Conservation (phyloP, 768 basidiomycete species). For the Leccinum sublutescens region DNA sequence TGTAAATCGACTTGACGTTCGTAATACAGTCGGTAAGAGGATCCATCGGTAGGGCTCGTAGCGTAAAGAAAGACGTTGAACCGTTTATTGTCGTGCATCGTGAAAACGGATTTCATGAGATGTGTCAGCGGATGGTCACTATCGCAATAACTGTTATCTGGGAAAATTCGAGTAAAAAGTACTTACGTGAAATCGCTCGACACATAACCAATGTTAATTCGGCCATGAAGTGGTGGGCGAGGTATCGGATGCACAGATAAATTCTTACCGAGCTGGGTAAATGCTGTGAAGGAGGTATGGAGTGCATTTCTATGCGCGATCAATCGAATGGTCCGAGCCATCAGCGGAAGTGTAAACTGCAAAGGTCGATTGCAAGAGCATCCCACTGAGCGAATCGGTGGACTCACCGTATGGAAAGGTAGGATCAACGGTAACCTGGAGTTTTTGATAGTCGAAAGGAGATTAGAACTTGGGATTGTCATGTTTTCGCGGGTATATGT, state of each 20-base stretch:
- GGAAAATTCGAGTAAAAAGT: neutral
- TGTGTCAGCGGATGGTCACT: constrained; percentile 54
- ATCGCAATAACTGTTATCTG: neutral
- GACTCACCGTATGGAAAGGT: constrained; percentile 48
- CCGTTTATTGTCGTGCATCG: constrained; percentile 38
- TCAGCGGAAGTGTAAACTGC: constrained; percentile 48
- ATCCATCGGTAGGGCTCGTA: constrained; percentile 46
- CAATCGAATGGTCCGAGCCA: constrained; percentile 40
- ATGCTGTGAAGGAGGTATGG: constrained; percentile 42
- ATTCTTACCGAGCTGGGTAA: constrained; percentile 31
- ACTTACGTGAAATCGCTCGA: constrained; percentile 47
- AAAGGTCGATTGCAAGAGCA: neutral
- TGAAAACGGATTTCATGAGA: constrained; percentile 51
- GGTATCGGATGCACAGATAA: constrained; percentile 40
- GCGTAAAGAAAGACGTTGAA: constrained; percentile 49
- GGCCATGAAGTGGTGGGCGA: constrained; percentile 38
- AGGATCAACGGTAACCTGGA: constrained; percentile 41
- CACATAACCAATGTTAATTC: constrained; percentile 48
- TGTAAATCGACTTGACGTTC: constrained; percentile 36
- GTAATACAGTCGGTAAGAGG: constrained; percentile 42
- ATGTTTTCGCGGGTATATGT: constrained; percentile 8
- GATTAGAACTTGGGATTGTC: constrained; percentile 17
- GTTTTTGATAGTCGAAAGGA: constrained; percentile 25
- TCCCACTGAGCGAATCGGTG: neutral
- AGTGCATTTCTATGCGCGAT: constrained; percentile 49